Evolutionary conservation across 805 yeast genomes (phyloP), one percentile per base, ranked within the genome.

Genomic region (Tetrapisispora iriomotensis): DNA sequence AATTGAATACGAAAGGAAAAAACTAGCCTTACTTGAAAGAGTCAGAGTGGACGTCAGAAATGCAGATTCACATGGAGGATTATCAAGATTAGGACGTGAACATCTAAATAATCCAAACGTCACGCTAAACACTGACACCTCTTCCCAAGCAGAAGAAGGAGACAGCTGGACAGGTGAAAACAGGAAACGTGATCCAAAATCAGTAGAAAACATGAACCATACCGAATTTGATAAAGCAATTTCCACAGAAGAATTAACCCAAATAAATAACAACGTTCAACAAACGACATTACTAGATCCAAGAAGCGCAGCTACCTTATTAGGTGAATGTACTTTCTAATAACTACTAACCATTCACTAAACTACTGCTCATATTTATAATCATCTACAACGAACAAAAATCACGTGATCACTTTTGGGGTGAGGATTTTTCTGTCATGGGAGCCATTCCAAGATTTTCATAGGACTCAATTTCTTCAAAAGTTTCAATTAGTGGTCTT

Each of bases 1-100:
- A 50, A 87, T 92, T 32, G 95, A 86, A 43, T 83, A 79, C 48
- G 96, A 88, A 63, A 72, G 97, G 32, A 79, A 84, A 50, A 78
- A 82, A 36, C 67, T 92, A 38, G 72, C 77, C 40, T 70, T 81
- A 28, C 69, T 94, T 65, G 95, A 79, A 53, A 74, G 70, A 47
- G 77, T 75, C 42, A 72, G 90, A 42, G 62, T 73, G 3, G 92
- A 82, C 47, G 79, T 84, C 9, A 68, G 94, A 40, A 70, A 75
- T 8, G 83, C 82, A 4, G 94, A 84, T 60, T 72, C 72, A 22
- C 68, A 70, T 20, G 94, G 95, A 18, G 95, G 95, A 0, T 70
- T 92, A 29, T 74, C 92, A 29, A 67, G 95, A 40, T 65, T 92
- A 27, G 95, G 95, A 14, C 53, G 62, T 22, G 48, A 48, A 5